phyloP scores from a whole-genome alignment of 2,329 filamentous ascomycete species.

The Pezicula rhizophila region DNA sequence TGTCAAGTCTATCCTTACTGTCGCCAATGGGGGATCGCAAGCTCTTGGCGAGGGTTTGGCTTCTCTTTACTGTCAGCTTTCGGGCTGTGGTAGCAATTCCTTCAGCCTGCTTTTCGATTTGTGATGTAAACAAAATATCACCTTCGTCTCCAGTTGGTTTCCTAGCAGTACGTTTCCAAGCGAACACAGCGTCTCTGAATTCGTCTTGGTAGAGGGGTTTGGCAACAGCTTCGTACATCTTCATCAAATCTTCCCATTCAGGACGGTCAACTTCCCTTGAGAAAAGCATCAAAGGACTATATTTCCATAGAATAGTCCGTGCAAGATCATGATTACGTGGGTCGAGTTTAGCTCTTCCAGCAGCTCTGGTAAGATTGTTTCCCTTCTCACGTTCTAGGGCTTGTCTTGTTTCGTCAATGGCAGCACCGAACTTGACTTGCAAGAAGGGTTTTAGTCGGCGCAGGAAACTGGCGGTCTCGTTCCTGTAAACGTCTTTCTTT shows the following conservation, averaged over 20 bases:
- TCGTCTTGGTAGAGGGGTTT: slow-evolving; percentile 74
- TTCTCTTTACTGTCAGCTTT: slow-evolving; percentile 90
- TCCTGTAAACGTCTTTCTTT: slow-evolving; percentile 83
- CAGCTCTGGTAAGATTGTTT: slow-evolving; percentile 42
- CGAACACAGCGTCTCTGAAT: slow-evolving; percentile 68
- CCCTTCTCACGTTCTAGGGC: slow-evolving; percentile 44
- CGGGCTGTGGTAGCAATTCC: slow-evolving; percentile 70
- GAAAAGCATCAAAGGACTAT: slow-evolving; percentile 82
- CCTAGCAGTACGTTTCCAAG: slow-evolving; percentile 74
- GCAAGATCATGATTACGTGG: slow-evolving; percentile 64
- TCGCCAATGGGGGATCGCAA: slow-evolving; percentile 65
- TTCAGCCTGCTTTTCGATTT: slow-evolving; percentile 79
- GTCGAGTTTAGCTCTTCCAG: slow-evolving; percentile 59
- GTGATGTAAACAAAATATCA: slow-evolving; percentile 82
- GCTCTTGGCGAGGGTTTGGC: slow-evolving; percentile 75
- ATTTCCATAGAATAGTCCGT: slow-evolving; percentile 75
- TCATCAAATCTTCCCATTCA: slow-evolving; percentile 76
- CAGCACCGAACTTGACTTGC: slow-evolving; percentile 70
- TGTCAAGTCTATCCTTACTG: slow-evolving; percentile 45
- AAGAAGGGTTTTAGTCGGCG: slow-evolving; percentile 77
- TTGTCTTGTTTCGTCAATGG: slow-evolving; percentile 64
- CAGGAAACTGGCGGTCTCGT: slow-evolving; percentile 71
- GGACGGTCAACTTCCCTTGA: slow-evolving; percentile 74
- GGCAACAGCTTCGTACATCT: slow-evolving; percentile 73
- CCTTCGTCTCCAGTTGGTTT: slow-evolving; percentile 72